A percentile compares a stretch with the other conserved stretches of the same genome.
These are phyloP conservation scores for Cardamine resedifolia DNA, from an alignment of 345 rosid genomes.

Conservation along the genomic window DNA sequence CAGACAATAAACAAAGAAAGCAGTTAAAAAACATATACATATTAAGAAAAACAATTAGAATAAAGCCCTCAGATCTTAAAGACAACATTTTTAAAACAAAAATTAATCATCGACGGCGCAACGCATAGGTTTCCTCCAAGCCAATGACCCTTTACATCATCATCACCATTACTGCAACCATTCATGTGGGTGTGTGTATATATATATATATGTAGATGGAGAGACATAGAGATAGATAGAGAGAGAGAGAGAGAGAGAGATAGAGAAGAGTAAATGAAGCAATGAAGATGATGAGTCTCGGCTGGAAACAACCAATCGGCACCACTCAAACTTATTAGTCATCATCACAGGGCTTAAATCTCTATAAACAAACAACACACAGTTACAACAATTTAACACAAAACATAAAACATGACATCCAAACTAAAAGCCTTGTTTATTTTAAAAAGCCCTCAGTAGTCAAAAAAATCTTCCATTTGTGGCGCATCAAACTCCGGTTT, in stretches of 20 bases:
- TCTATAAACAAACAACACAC: neutral
- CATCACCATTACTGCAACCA: slow-evolving; percentile 15
- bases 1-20: neutral
- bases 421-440: neutral
- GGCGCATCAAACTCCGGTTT: slow-evolving; percentile 27
- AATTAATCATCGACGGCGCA: neutral
- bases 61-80: slow-evolving; percentile 5
- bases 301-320: slow-evolving; percentile 17
- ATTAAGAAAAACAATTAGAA: neutral
- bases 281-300: slow-evolving; percentile 12
- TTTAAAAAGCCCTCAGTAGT: neutral
- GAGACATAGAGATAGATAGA: neutral
- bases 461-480: neutral
- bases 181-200: neutral
- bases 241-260: slow-evolving; percentile 16
- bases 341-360: slow-evolving; percentile 34
- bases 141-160: slow-evolving; percentile 13
- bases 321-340: neutral
- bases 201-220: neutral
- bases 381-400: neutral
- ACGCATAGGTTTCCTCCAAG: neutral
- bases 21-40: neutral
- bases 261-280: neutral
- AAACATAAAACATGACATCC: neutral
- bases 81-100: neutral